A percentile compares a stretch with the other conserved stretches of the same genome.
These are phyloP conservation scores for Vitis rotundifolia DNA, from an alignment of 164 flowering plant species.

Conservation along the genomic window DNA sequence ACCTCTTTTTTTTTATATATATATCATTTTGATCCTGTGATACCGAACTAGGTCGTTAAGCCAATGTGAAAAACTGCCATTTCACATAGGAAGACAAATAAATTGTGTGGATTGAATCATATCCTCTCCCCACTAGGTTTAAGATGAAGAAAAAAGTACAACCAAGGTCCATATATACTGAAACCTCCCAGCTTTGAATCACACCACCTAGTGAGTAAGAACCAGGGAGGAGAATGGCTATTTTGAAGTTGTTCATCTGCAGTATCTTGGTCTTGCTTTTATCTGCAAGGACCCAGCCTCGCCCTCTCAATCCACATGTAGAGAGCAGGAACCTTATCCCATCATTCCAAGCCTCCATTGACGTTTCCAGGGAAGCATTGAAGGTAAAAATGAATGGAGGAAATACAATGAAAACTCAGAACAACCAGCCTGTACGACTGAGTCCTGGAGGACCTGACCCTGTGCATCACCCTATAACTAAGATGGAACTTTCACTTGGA, in stretches of 20 bases:
- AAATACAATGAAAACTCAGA: not conserved
- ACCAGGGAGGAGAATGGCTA: not conserved
- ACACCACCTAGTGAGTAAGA: not conserved
- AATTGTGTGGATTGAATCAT: not conserved
- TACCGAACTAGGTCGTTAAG: not conserved
- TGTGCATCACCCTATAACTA: constrained; percentile 7
- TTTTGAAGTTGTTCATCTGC: not conserved
- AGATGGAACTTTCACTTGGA: too few relatives aligned
- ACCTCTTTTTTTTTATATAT: not conserved
- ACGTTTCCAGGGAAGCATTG: not conserved
- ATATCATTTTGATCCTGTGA: not conserved
- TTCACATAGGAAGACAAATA: not conserved
- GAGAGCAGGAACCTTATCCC: constrained; percentile 5
- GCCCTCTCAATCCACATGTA: not conserved
- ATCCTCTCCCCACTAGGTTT: not conserved
- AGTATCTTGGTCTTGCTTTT: constrained; percentile 12
- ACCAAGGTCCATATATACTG: not conserved
- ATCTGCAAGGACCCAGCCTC: constrained; percentile 1
- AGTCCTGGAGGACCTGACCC: constrained; percentile 29
- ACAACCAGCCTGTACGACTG: not conserved
- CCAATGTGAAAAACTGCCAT: not conserved
- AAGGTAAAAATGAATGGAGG: not conserved
- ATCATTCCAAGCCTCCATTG: not conserved
- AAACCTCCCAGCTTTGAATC: not conserved
- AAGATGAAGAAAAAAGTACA: not conserved